Percentiles rank a stretch among this genome's conserved stretches.
Conservation (phyloP, 257 asterid species). For the Ballota nigra region DNA sequence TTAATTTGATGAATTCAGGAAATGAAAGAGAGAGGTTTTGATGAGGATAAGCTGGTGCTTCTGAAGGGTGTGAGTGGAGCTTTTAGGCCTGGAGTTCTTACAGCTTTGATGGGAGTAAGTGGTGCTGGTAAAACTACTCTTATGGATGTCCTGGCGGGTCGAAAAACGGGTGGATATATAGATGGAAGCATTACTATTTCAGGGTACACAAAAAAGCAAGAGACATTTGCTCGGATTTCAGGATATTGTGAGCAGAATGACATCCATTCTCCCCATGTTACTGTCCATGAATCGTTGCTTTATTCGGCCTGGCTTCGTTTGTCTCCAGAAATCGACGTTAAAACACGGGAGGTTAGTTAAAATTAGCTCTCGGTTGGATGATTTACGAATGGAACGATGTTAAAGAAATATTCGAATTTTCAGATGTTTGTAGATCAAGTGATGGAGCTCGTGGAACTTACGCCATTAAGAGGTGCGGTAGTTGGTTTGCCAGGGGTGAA, state of each 20-base stretch:
- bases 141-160: constrained; percentile 72
- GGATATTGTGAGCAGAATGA: constrained; percentile 80
- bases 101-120: constrained; percentile 79
- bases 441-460: constrained; percentile 73
- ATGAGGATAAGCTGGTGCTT: constrained; percentile 50
- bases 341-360: constrained; percentile 45
- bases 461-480: constrained; percentile 42
- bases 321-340: constrained; percentile 37
- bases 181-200: constrained; percentile 57
- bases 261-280: constrained; percentile 65
- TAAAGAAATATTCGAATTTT: neutral
- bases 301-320: constrained; percentile 73
- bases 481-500: constrained; percentile 65
- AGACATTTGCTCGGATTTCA: constrained; percentile 64
- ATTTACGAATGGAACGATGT: neutral
- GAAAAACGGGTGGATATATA: constrained; percentile 70
- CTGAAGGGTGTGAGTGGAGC: constrained; percentile 66
- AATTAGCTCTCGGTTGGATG: neutral
- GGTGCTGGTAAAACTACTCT: constrained; percentile 82
- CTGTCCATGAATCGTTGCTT: constrained; percentile 56
- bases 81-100: constrained; percentile 62
- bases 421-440: constrained; percentile 58
- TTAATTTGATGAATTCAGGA: constrained; percentile 31
- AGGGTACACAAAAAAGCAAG: constrained; percentile 63
- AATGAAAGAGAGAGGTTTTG: constrained; percentile 41